Conservation (phyloP, 2,329 filamentous ascomycete species). For the Pestalotiopsis sp. region DNA sequence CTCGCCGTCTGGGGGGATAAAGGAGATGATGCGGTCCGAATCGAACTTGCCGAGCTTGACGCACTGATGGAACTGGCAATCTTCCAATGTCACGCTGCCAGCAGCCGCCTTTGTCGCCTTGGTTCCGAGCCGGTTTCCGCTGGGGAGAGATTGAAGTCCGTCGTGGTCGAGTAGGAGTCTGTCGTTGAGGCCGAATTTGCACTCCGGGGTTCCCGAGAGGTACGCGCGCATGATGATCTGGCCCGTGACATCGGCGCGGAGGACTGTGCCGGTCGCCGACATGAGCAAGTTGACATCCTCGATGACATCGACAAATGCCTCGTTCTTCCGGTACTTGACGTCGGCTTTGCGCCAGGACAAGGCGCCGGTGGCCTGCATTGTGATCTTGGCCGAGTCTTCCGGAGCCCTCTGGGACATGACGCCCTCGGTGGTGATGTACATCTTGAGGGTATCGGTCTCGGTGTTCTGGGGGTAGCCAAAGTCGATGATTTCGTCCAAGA, state of each 20-base stretch:
- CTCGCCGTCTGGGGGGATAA: constrained; percentile 94
- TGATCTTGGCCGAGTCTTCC: constrained; percentile 96
- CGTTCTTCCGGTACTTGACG: constrained; percentile 99
- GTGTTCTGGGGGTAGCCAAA: constrained; percentile 99
- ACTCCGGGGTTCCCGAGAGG: constrained; percentile 93
- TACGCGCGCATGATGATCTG: constrained; percentile 99
- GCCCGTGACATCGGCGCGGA: constrained; percentile 93
- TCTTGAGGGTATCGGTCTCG: constrained; percentile 97
- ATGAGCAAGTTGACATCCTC: constrained; percentile 98
- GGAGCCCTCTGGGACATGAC: constrained; percentile 87
- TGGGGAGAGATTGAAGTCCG: constrained; percentile 65
- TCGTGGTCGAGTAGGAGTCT: constrained; percentile 85
- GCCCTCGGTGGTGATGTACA: constrained; percentile 99
- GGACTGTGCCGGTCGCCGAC: constrained; percentile 94
- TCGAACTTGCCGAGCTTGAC: constrained; percentile 98
- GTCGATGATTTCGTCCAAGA: constrained; percentile 96
- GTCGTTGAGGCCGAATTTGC: constrained; percentile 98
- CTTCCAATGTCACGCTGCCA: constrained; percentile 92
- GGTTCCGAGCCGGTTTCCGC: constrained; percentile 76
- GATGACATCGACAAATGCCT: constrained; percentile 98
- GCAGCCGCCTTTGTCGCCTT: constrained; percentile 96
- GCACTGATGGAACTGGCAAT: constrained; percentile 99
- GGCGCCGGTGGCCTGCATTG: constrained; percentile 97
- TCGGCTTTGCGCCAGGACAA: constrained; percentile 96
- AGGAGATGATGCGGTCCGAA: constrained; percentile 93